Base-by-base conservation (phyloP, 257 asterid species). In the Plantago major region DNA sequence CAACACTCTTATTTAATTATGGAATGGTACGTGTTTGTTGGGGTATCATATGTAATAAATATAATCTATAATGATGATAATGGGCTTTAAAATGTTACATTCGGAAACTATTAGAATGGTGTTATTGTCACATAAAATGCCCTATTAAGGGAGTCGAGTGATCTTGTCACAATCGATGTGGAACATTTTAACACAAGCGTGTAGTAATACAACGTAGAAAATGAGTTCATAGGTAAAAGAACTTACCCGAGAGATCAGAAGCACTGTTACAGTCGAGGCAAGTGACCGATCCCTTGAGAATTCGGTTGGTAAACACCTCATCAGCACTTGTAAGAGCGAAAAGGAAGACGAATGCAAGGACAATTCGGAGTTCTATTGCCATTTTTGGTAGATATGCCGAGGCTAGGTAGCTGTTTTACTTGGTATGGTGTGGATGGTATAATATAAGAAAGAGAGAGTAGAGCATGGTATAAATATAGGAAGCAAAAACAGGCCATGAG, bases 161-260 rank as follows among this genome's bases (percentile, higher is more conserved):
- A 22, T 22, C 26, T 22, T 33, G 6, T 33, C 40, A 33, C 0
- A 57, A 9, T 5, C 37, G 46, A 17, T 7, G 18, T 37, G 19
- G 14, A 1, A 57, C 38, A 57, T 16, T 3, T n/a, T 11, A 6
- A 15, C 17, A 49, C 4, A 15, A 15, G 15, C 9, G 11, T 9
- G 17, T 2, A 51, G 14, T 51, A 33, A 33, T 1, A 9, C 10
- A 48, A 7, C 26, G 5, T 48, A 48, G 22, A 48, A 6, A 48
- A 4, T 48, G 11, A 48, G 13, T 13, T 0, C 17, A 54, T 10
- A 1, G 14, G 18, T 22, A 56, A 12, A 7, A 5, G 2, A 42
- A 46, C 12, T 15, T 44, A 90, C 98, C 98, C 63, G 98, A 88
- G 59, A 85, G 84, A 73, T 84, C 84, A 11, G 60, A 70, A 52